Conservation (phyloP, 2,329 filamentous ascomycete species). For the Uncinocarpus reesii region DNA sequence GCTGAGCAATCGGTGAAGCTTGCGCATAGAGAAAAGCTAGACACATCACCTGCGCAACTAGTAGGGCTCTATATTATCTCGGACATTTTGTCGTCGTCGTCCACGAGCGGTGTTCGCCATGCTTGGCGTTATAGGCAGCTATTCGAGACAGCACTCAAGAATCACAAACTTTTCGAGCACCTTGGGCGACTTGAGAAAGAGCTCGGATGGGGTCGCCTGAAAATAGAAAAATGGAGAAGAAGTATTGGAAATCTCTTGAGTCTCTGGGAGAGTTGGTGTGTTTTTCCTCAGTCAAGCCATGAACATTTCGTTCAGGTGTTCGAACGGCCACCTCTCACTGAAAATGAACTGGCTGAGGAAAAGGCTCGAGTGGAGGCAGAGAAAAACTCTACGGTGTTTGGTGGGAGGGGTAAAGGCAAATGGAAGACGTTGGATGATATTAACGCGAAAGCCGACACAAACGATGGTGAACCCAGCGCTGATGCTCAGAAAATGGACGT, state of each 20-base stretch:
- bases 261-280: constrained; percentile 56
- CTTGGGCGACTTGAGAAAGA: constrained; percentile 64
- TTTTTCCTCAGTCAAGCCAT: constrained; percentile 64
- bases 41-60: constrained; percentile 62
- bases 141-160: constrained; percentile 62
- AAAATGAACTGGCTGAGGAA: constrained; percentile 36
- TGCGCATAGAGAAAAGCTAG: constrained; percentile 40
- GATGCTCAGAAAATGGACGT: constrained; percentile 25
- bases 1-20: constrained; percentile 27
- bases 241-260: constrained; percentile 59
- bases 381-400: constrained; percentile 28
- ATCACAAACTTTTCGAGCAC: constrained; percentile 60
- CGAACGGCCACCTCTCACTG: constrained; percentile 54
- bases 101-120: constrained; percentile 65
- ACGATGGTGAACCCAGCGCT: constrained; percentile 6
- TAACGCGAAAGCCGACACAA: constrained; percentile 16
- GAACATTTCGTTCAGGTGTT: constrained; percentile 61
- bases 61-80: constrained; percentile 71
- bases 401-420: constrained; percentile 34
- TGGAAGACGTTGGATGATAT: constrained; percentile 40
- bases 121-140: constrained; percentile 78
- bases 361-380: constrained; percentile 36
- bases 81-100: constrained; percentile 70
- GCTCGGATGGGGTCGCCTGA: constrained; percentile 67
- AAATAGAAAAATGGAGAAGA: constrained; percentile 74